Evolutionary conservation across 805 yeast genomes (phyloP), one percentile per base, ranked within the genome.

Genomic region (Lachancea sp.): DNA sequence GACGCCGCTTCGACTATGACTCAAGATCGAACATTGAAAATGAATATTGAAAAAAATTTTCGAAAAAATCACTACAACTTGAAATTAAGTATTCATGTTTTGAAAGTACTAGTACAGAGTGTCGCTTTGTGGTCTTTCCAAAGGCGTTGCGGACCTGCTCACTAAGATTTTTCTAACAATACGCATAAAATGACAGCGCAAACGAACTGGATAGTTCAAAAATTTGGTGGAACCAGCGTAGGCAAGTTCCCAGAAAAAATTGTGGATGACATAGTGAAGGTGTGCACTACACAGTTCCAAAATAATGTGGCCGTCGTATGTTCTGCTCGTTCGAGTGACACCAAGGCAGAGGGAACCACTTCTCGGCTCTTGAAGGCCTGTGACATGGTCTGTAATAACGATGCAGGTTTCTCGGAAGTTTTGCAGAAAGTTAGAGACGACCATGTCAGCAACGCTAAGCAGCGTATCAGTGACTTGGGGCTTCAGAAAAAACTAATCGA

Each of bases 191-290:
- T 45, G 43, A 24, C 46, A 24, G 32, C 43, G 7, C 21, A 24
- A 11, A 46, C 52, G 13, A 75, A 75, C 13, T 82, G 90, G 89
- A 62, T 83, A 3, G 83, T 92, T 5, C 98, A 92, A 63, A 92
- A 92, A 64, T 92, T 86, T 56, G 98, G 98, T 36, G 98, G 98
- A 40, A 92, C 98, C 12, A 80, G 92, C 34, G 96, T 92, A 23
- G 98, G 98, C 17, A 92, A 92, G 61, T 89, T 92, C 62, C 85
- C 96, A 8, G 78, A 74, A 38, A 75, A 81, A 49, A 92, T 92
- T 41, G 88, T 87, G 20, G 83, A 83, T 45, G 85, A 87, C 49
- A 87, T 92, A 36, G 84, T 92, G 35, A 78, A 77, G 55, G 75
- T 70, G 18, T 86, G 78, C 58, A 68, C 78, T 25, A 41, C 49